Base-by-base conservation (phyloP, 306 rosid genomes). In the Notholithocarpus densiflorus region DNA sequence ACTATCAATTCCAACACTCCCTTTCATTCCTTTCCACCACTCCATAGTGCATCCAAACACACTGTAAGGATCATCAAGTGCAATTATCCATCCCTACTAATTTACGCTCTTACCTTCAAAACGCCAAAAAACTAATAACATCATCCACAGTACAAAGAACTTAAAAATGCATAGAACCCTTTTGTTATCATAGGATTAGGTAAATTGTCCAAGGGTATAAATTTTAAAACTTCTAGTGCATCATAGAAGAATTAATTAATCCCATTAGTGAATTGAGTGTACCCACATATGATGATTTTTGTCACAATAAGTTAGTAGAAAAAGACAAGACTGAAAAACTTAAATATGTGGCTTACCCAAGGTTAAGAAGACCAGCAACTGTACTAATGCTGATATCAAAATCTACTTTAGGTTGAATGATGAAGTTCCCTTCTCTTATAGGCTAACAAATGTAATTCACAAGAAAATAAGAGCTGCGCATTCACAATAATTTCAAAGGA, bases 361-460 rank as follows among this genome's bases (percentile, higher is more conserved):
- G 97, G 84, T 93, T 93, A 55, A 95, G 94, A 91, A 95, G 99
- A 80, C 99, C 99, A 76, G 96, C 91, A 76, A 95, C 99, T 0
- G 99, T 95, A 81, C 93, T 86, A 61, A 95, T 89, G 89, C 99
- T 86, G 59, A 95, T 95, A 79, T 95, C 99, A 83, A 95, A 95
- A 90, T 95, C 99, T 81, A 95, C 99, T 87, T 95, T 95, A 37
- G 99, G 99, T 88, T 95, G 99, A 86, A 95, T 91, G 89, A 95
- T 91, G 86, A 93, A 95, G 84, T 91, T 93, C 77, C 99, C 99
- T 87, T 95, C 99, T 87, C 94, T 87, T 76, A 95, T 95, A 75
- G 99, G 99, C 99, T 95, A 90, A 59, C 68, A 75, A 75, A 72
- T 29, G 45, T 19, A 56, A 80, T 69, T 75, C 70, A 78, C 69